Percentiles rank a stretch among this genome's conserved stretches.
Conservation (phyloP, 805 yeast genomes). For the Ogataea pini region DNA sequence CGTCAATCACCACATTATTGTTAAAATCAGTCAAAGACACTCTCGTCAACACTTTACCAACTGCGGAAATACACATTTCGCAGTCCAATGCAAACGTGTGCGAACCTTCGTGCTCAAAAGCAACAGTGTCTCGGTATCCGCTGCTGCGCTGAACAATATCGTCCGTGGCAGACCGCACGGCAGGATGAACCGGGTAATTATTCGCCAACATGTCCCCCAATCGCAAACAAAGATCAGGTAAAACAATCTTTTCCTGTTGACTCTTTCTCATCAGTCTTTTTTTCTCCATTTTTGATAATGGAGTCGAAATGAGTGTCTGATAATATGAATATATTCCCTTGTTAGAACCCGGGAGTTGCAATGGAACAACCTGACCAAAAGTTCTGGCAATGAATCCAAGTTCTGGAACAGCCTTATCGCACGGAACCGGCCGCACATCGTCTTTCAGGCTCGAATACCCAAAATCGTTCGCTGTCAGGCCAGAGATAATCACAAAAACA, state of each 20-base stretch:
- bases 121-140: constrained; percentile 57
- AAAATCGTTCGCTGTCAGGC: constrained; percentile 52
- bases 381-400: constrained; percentile 38
- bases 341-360: constrained; percentile 66
- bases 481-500: constrained; percentile 64
- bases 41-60: constrained; percentile 71
- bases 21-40: constrained; percentile 71
- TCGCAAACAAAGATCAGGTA: constrained; percentile 56
- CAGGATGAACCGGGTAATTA: constrained; percentile 59
- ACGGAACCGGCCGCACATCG: constrained; percentile 13
- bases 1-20: constrained; percentile 63
- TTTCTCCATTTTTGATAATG: constrained; percentile 58
- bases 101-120: constrained; percentile 57
- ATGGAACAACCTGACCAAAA: constrained; percentile 49
- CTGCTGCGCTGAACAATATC: constrained; percentile 22
- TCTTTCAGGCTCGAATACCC: constrained; percentile 28
- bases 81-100: constrained; percentile 84
- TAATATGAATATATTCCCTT: constrained; percentile 53
- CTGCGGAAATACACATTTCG: constrained; percentile 78
- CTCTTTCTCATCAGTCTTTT: constrained; percentile 37
- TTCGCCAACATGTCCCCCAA: constrained; percentile 48
- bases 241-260: constrained; percentile 40
- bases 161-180: constrained; percentile 25
- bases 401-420: constrained; percentile 14
- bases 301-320: constrained; percentile 56